Evolutionary conservation across 306 rosid species (phyloP), one percentile per base, ranked within the genome.

Genomic region (Fragaria nilgerrensis): DNA sequence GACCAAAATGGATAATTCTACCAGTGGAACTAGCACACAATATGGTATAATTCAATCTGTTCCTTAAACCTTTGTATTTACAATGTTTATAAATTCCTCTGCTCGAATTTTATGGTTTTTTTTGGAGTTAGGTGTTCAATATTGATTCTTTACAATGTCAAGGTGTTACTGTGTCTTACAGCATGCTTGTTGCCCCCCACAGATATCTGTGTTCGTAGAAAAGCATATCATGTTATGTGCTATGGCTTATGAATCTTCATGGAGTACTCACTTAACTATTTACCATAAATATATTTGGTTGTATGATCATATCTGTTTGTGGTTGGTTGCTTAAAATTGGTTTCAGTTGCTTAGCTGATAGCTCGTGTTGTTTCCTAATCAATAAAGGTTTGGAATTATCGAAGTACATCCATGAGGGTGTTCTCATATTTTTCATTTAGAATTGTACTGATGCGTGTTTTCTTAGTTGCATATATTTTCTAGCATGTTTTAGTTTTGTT

Each of bases 1-100:
- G 67, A 55, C 81, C 74, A 84, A 76, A 55, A 58, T 32, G 22
- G 81, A 82, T 32, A 74, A 32, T 73, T 82, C 87, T 64, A 4
- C 69, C 0, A 68, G 43, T 75, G 81, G 78, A 22, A 70, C 71
- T 19, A 75, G 73, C 52, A 74, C 74, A 2, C 64, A 47, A 16
- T 63, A 76, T 75, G 87, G 87, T 88, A 82, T 56, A 62, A 77
- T 67, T 61, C 29, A 12, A 2, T 10, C 69, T 50, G 2, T 73
- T 80, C 36, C 50, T 20, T 27, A 16, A 27, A 44, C 58, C 5
- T 79, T 74, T 8, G 22, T 65, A 72, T 45, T 65, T 65, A 43
- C 43, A 27, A 74, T 15, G 55, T 77, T 36, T 59, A 25, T 66
- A 9, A n/a, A 19, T 39, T 19, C 17, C 8, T 34, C 20, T 22